Evolutionary conservation across 805 yeast genomes (phyloP), one percentile per base, ranked within the genome.

Genomic region (Cyberlindnera mississippiensis): DNA sequence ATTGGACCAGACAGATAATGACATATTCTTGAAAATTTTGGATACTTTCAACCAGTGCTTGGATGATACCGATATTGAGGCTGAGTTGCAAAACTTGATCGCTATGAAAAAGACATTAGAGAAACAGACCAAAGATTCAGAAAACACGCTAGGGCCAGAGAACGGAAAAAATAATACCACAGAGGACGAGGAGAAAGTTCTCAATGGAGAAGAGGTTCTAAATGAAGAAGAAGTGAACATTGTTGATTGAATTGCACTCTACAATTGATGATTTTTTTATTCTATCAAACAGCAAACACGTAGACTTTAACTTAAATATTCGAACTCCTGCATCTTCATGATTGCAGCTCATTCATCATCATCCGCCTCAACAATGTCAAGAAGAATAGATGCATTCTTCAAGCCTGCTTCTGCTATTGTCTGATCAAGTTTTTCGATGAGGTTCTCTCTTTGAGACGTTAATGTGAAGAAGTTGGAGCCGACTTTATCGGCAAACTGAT

Each of bases 401-500:
- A 93, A 71, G 1, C 89, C 90, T 1, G 93, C 87, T 7, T 78
- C 86, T 29, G 71, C 79, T 7, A 93, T 74, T 2, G 87, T 75
- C 46, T 64, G 50, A 28, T 78, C 77, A 32, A 86, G 61, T 34
- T 65, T 68, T 2, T 65, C 63, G 46, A 77, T 57, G 55, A 95
- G 56, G 63, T 83, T 73, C 53, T 73, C 72, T 38, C 88, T 68
- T 17, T 52, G 56, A 14, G 51, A 44, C 5, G 55, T 49, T 20
- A 55, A 35, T 9, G 78, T 75, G 60, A 85, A 85, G 20, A 68
- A 64, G 35, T 49, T 60, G 1, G 59, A 73, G 14, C 60, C 53
- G 6, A 71, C 64, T 38, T 64, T 67, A 5, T 68, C 70, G 30
- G 37, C 30, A 20, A 85, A 66, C 8, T 75, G 73, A 29, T 66